Conservation (phyloP, 192 early-diverging fungal genomes). For the Gonapodya prolifera region DNA sequence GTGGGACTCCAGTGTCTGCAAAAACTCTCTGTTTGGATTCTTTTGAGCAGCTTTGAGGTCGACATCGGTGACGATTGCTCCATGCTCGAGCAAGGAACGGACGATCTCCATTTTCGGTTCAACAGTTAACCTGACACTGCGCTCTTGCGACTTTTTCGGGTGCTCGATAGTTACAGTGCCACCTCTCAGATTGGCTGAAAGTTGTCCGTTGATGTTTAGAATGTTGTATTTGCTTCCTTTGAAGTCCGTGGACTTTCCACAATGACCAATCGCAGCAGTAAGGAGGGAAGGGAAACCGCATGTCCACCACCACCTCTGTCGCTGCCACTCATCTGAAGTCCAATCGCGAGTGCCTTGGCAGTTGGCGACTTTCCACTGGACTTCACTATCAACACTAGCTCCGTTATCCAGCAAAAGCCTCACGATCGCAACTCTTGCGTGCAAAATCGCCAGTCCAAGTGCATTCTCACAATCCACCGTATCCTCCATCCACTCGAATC, state of each 20-base stretch:
- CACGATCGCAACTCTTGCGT: background rate
- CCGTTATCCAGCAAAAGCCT: background rate
- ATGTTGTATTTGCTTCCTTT: background rate
- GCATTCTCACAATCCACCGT: background rate
- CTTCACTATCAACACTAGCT: background rate
- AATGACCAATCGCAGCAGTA: background rate
- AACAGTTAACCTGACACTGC: background rate
- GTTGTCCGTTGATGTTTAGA: background rate
- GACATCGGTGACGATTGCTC: background rate
- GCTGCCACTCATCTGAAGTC: background rate
- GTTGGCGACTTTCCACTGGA: background rate
- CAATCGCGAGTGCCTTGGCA: background rate
- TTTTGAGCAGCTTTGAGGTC: background rate
- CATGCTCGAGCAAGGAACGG: background rate
- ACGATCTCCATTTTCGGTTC: background rate
- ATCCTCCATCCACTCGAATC: background rate
- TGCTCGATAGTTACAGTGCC: background rate
- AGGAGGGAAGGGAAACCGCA: background rate
- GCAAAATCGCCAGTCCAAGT: background rate
- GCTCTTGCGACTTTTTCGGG: background rate
- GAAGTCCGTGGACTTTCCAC: background rate
- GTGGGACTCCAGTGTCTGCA: no score
- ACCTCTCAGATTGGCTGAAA: background rate
- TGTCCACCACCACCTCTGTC: background rate
- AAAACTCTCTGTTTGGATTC: no score